phyloP scores from a whole-genome alignment of 495 filamentous ascomycete genomes.

The Podospora sp. region DNA sequence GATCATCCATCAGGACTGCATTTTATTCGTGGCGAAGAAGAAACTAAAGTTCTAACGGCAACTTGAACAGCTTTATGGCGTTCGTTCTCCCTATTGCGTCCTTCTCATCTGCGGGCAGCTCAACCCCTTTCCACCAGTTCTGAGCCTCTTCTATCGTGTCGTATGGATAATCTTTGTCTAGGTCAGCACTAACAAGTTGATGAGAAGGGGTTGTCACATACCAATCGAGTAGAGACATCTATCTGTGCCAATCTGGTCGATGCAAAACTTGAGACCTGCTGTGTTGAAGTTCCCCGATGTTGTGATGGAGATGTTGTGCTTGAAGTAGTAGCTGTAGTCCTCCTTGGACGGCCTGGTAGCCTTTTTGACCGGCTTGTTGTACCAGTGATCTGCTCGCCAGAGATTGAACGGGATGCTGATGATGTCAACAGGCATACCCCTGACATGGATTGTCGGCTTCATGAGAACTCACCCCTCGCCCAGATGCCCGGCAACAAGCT shows the following conservation, averaged over 20 bases:
- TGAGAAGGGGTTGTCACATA: neutral
- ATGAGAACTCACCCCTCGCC: conserved; percentile 52
- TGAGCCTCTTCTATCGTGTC: conserved; percentile 56
- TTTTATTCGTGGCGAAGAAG: too few species aligned
- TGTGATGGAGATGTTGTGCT: conserved; percentile 63
- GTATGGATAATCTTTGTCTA: conserved; percentile 44
- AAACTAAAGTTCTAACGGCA: conserved; percentile 33
- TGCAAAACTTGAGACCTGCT: conserved; percentile 52
- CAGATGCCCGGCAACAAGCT: conserved; percentile 64
- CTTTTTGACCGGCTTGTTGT: conserved; percentile 52
- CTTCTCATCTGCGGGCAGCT: conserved; percentile 48
- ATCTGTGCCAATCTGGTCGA: conserved; percentile 42
- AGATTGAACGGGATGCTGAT: conserved; percentile 65
- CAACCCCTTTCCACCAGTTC: conserved; percentile 54
- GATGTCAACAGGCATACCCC: neutral
- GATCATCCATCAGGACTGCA: too few species aligned
- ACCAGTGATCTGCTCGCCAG: conserved; percentile 66
- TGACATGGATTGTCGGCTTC: too few species aligned
- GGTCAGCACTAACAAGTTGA: too few species aligned
- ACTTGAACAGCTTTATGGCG: conserved; percentile 58
- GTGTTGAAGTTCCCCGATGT: conserved; percentile 65
- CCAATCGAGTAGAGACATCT: conserved; percentile 45
- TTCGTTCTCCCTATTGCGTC: conserved; percentile 56
- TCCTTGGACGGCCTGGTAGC: conserved; percentile 57
- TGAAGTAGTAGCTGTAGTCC: conserved; percentile 64